phyloP scores from a whole-genome alignment of 2,329 filamentous ascomycete genomes.

The Didymellaceae sp. region DNA sequence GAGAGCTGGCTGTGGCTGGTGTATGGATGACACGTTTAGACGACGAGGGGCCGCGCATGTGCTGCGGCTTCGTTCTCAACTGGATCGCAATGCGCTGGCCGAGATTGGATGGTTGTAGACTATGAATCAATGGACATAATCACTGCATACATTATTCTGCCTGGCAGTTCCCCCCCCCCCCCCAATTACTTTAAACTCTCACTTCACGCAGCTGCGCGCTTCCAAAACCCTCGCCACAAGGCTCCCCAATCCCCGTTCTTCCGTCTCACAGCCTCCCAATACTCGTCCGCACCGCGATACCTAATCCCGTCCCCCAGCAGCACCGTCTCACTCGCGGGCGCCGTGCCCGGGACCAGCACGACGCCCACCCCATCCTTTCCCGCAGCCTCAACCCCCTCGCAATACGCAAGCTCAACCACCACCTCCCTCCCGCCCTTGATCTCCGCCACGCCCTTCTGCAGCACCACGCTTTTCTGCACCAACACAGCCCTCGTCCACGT shows the following conservation, averaged over 20 bases:
- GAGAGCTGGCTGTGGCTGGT: constrained; percentile 8
- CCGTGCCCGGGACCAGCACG: neutral
- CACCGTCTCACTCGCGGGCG: neutral
- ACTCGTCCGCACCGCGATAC: constrained; percentile 5
- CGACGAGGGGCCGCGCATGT: constrained; percentile 11
- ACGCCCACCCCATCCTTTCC: neutral
- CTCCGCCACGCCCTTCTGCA: too few relatives aligned
- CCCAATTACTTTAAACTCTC: too few relatives aligned
- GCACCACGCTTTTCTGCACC: neutral
- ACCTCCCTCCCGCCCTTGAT: constrained; percentile 1
- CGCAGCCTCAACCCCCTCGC: neutral
- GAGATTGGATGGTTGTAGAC: constrained; percentile 20
- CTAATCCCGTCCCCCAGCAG: neutral
- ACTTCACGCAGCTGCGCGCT: neutral
- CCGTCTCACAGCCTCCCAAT: constrained; percentile 16
- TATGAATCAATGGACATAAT: constrained; percentile 19
- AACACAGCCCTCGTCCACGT: constrained; percentile 1
- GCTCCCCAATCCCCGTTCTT: constrained; percentile 11
- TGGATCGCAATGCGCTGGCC: constrained; percentile 20
- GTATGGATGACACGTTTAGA: constrained; percentile 14
- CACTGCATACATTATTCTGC: neutral
- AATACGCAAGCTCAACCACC: neutral
- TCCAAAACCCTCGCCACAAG: constrained; percentile 4
- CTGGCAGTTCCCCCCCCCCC: too few relatives aligned
- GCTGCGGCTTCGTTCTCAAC: constrained; percentile 14